Evolutionary conservation across 1,284 basidiomycete species (phyloP).

Genomic region (Afroboletus lepidellus): DNA sequence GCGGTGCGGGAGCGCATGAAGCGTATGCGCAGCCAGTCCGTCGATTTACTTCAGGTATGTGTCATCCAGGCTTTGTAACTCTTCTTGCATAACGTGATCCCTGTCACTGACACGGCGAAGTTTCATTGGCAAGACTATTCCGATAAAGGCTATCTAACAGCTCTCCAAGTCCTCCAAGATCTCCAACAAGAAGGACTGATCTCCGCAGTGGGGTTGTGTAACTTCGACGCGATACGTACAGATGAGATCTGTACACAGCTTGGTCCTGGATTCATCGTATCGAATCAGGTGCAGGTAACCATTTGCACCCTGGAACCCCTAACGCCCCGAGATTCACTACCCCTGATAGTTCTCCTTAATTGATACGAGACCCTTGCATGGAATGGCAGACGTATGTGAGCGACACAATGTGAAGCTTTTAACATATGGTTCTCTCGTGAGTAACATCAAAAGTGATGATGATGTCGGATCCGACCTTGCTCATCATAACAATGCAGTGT

Average conservation of each 20-base stretch:
- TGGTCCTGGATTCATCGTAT: constrained; percentile 67
- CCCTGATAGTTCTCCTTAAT: constrained; percentile 71
- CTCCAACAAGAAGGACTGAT: constrained; percentile 64
- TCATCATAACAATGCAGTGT: constrained; percentile 48
- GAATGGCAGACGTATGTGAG: constrained; percentile 73
- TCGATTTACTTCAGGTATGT: constrained; percentile 72
- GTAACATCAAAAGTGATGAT: constrained; percentile 24
- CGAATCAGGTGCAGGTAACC: constrained; percentile 78
- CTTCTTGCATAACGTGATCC: neutral
- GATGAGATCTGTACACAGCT: constrained; percentile 76
- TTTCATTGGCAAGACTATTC: constrained; percentile 82
- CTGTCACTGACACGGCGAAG: constrained; percentile 34
- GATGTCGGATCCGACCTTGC: constrained; percentile 1
- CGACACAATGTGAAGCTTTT: constrained; percentile 71
- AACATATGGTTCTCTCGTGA: constrained; percentile 77
- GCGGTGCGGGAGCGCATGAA: constrained; percentile 67
- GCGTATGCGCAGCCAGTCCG: constrained; percentile 46
- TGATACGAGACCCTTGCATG: constrained; percentile 72
- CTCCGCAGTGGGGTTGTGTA: constrained; percentile 69
- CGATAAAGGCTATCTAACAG: constrained; percentile 64
- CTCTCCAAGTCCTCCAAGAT: constrained; percentile 57
- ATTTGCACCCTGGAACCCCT: neutral
- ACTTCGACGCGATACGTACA: constrained; percentile 72
- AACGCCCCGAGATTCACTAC: constrained; percentile 13
- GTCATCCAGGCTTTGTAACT: neutral